Evolutionary conservation across 345 rosid genomes (phyloP).

Genomic region (Luvunga scandens): DNA sequence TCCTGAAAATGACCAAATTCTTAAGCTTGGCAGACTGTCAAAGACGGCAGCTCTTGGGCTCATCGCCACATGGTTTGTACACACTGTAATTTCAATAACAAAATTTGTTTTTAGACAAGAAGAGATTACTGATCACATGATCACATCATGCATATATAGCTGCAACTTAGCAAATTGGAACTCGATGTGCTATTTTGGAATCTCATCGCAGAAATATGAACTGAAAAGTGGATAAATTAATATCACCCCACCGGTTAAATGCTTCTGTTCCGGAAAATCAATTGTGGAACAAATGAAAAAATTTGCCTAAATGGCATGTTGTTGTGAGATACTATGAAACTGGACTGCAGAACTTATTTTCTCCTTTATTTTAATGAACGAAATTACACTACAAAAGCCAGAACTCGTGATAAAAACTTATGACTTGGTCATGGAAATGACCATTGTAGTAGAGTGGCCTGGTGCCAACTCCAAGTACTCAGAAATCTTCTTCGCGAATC

Average conservation of each 20-base stretch:
- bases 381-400: neutral
- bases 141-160: neutral
- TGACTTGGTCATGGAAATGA: conserved; percentile 13
- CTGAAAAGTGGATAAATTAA: neutral
- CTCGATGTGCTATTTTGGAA: neutral
- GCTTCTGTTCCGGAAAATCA: neutral
- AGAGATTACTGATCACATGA: neutral
- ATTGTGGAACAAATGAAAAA: neutral
- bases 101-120: neutral
- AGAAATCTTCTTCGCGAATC: conserved; percentile 7
- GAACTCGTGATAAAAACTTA: neutral
- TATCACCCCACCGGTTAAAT: neutral
- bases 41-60: neutral
- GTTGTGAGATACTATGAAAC: neutral
- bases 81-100: neutral
- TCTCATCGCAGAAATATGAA: neutral
- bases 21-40: neutral
- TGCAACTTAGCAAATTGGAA: neutral
- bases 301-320: neutral
- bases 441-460: conserved; percentile 7
- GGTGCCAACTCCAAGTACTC: conserved; percentile 12
- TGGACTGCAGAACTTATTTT: neutral
- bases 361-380: neutral
- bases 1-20: neutral
- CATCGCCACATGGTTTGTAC: neutral